Base-by-base conservation (phyloP, 1,284 basidiomycete species). In the Puccinia brachypodii region DNA sequence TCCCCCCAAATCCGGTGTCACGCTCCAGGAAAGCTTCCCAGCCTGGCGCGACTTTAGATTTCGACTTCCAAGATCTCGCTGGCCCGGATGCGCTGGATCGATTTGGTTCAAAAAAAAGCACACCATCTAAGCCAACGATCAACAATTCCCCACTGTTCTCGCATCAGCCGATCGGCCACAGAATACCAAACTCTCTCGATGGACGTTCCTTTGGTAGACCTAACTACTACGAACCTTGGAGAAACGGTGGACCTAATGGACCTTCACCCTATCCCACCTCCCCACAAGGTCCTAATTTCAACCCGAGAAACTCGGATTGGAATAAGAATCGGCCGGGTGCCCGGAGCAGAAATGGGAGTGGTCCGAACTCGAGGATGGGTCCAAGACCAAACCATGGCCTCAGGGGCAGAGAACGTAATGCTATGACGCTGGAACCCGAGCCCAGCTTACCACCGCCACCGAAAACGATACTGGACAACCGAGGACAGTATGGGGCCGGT, bases 31-130 rank as follows among this genome's bases (percentile, higher is more conserved):
- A 50, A 50, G 14, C 14, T 9, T 71, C 68, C 9, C 68, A 71
- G 22, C 68, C 68, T 42, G 38, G 40, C 28, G 28, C 36, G 2
- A 31, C 36, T 28, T 28, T 71, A 31, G 68, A 50, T 31, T 71
- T 71, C n/a, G 68, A 71, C 42, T 47, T 71, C 40, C 68, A 71
- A 47, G 68, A 71, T 25, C 68, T 71, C 47, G 38, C 68, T 28
- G 68, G 68, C 14, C 14, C 14, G 68, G 68, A 71, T 44, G 44
- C 44, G 22, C 68, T 71, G 7, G 38, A 38, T 71, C 68, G 44
- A 31, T 42, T 31, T 16, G 28, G 40, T 8, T 40, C 8, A 47
- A 71, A 71, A 28, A 22, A 36, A 11, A 71, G 25, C 11, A 22
- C 40, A 28, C 9, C 68, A 40, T 3, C 68, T 9, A 19, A 25